Conservation (phyloP, 2,329 filamentous ascomycete genomes). For the Penicillium sumatraense region DNA sequence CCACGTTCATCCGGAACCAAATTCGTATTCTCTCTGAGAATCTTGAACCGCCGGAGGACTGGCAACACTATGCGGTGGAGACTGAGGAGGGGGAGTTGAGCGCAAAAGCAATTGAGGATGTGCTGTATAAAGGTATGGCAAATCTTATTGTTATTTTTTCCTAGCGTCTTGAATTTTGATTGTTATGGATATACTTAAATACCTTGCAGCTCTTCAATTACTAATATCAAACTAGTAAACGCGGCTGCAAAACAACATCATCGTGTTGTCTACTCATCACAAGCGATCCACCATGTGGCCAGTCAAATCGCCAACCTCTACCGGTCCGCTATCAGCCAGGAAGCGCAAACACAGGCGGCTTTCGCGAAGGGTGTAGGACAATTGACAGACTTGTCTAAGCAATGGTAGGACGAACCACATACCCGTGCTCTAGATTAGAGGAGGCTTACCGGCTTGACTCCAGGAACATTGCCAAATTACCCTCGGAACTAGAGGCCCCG, state of each 20-base stretch:
- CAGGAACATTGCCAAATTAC: constrained; percentile 46
- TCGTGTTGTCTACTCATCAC: constrained; percentile 57
- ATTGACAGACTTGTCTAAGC: constrained; percentile 44
- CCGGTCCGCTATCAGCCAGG: constrained; percentile 54
- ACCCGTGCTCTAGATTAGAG: neutral
- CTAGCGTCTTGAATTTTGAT: neutral
- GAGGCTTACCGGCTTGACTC: constrained; percentile 10
- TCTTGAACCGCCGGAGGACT: constrained; percentile 53
- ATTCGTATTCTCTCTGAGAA: constrained; percentile 57
- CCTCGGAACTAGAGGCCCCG: constrained; percentile 39
- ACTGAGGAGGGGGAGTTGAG: constrained; percentile 51
- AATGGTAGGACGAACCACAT: constrained; percentile 33
- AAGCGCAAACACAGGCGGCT: constrained; percentile 28
- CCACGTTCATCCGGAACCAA: constrained; percentile 55
- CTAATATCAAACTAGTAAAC: constrained; percentile 47
- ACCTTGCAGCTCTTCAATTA: neutral
- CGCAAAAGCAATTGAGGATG: constrained; percentile 55
- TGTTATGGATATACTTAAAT: too few species aligned
- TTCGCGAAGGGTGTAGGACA: constrained; percentile 39
- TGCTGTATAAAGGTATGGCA: constrained; percentile 54
- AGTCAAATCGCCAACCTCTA: constrained; percentile 61
- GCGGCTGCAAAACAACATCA: constrained; percentile 57
- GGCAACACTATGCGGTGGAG: constrained; percentile 49
- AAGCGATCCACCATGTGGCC: constrained; percentile 60
- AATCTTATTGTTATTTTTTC: neutral